Conservation (phyloP, 148 eudicot species). For the Chenopodium formosanum region DNA sequence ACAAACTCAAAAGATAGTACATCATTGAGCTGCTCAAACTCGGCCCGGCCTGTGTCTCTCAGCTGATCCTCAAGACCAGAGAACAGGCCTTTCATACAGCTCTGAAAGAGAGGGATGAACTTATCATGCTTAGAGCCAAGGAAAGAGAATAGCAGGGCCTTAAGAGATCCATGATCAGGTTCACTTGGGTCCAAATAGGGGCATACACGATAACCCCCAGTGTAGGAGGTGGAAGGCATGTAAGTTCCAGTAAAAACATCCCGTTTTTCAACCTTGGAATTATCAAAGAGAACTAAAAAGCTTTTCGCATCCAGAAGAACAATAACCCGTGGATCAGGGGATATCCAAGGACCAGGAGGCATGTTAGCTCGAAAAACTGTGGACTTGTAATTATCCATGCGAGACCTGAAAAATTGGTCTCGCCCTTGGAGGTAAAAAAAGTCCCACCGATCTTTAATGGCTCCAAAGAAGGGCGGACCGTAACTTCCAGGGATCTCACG, state of each 20-base stretch:
- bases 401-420: slow-evolving; percentile 49
- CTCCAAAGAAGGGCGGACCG: slow-evolving; percentile 40
- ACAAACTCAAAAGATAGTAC: slow-evolving; percentile 47
- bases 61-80: slow-evolving; percentile 33
- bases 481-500: slow-evolving; percentile 42
- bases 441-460: slow-evolving; percentile 40
- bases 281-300: slow-evolving; percentile 66
- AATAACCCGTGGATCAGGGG: slow-evolving; percentile 48
- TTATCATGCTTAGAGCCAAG: slow-evolving; percentile 24
- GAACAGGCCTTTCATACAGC: slow-evolving; percentile 29
- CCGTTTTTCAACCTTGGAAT: slow-evolving; percentile 54
- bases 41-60: slow-evolving; percentile 8
- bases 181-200: slow-evolving; percentile 68
- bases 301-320: slow-evolving; percentile 55
- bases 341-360: slow-evolving; percentile 69
- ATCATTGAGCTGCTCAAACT: slow-evolving; percentile 37
- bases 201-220: slow-evolving; percentile 57
- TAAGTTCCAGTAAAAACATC: slow-evolving; percentile 61
- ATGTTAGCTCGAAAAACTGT: slow-evolving; percentile 63
- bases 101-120: slow-evolving; percentile 39
- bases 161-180: slow-evolving; percentile 45
- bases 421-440: slow-evolving; percentile 57
- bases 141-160: slow-evolving; percentile 31
- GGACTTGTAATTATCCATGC: slow-evolving; percentile 51
- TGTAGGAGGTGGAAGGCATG: slow-evolving; percentile 55